Conservation (phyloP, 208 protist species). For the Acanthamoeba culbertsoni region DNA sequence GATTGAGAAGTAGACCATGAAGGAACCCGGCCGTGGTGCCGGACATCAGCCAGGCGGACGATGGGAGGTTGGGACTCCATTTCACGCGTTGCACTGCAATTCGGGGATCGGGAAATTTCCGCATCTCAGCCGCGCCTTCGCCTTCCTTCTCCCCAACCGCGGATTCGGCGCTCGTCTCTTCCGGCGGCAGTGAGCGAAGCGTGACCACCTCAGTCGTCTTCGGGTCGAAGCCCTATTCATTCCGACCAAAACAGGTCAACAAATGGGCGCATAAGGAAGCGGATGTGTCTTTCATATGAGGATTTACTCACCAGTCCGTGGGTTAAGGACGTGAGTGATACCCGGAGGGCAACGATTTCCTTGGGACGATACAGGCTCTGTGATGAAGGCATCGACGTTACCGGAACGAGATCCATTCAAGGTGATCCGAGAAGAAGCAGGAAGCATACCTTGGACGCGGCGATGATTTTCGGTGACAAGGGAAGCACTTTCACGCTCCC, state of each 20-base stretch:
- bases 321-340: not conserved
- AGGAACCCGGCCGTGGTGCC: not conserved
- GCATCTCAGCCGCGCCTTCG: not conserved
- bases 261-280: not conserved
- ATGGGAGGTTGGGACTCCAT: not conserved
- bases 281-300: not conserved
- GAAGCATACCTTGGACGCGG: not conserved
- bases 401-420: not conserved
- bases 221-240: not conserved
- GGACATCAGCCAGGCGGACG: constrained; percentile 5
- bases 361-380: constrained; percentile 25
- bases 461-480: constrained; percentile 5
- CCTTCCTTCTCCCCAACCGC: not conserved
- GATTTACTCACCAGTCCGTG: not conserved
- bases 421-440: not conserved
- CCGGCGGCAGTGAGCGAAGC: not conserved
- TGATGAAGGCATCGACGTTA: not conserved
- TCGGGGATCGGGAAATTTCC: not conserved
- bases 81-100: not conserved
- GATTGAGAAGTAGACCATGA: not conserved
- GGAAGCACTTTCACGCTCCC: not conserved
- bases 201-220: not conserved
- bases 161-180: not conserved
- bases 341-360: not conserved
- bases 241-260: not conserved